Base-by-base conservation (phyloP, 108 stramenopile genomes). In the Nitzschia sp. region DNA sequence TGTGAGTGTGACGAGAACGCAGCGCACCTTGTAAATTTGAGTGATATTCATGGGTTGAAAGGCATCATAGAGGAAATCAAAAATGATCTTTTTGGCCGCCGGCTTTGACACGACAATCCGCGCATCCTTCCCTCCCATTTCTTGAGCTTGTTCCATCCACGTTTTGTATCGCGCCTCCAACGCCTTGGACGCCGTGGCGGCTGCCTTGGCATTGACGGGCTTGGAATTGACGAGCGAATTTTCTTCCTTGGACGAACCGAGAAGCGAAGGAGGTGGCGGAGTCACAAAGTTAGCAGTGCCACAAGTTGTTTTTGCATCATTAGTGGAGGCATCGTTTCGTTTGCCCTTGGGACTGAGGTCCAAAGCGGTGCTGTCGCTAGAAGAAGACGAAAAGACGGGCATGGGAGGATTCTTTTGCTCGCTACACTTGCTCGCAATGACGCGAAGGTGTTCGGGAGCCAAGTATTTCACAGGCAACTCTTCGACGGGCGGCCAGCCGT, bases 41-140 rank as follows among this genome's bases (percentile, higher is more conserved):
- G 86, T 87, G 57, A 93, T 89, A 56, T 93, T 91, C 85, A 91
- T 87, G 9, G 92, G 92, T 29, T 66, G 51, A 59, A 93, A 89
- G n/a, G 62, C 68, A 66, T 91, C 86, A 45, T 77, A 70, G 54
- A 90, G 51, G 47, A 80, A 54, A 53, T 91, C 88, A 58, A 84
- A 87, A 32, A 93, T 79, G 23, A 86, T 25, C 70, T 93, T 87
- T 74, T 91, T 91, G 0, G 88, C 89, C n/a, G 60, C 76, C 0
- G 72, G 59, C 61, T 85, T 89, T 70, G 74, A 77, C 35, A 93
- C 83, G 21, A 90, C 68, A 63, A 93, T 86, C 2, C 80, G 70
- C 18, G 74, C 88, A 70, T 81, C 77, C 11, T 72, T 58, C 3
- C 87, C 92, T 33, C 92, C 92, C 46, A 81, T 25, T 18, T 80